Evolutionary conservation across 164 flowering plant species (phyloP), one percentile per base, ranked within the genome.

Genomic region (Chimonanthus salicifolius): DNA sequence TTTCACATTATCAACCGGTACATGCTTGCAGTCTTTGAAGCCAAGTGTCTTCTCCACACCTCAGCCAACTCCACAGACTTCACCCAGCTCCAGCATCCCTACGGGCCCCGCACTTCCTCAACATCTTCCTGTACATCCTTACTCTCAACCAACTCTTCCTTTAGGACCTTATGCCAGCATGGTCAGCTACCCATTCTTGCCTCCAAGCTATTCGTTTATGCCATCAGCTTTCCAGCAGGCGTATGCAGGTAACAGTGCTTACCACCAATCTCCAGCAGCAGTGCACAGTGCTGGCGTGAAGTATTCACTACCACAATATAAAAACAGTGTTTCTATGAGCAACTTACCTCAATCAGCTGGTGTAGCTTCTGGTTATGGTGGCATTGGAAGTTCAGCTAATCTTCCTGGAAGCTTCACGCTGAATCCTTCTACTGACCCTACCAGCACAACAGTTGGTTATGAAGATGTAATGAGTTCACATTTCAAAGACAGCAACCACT

Each of bases 151-250:
- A 20, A 75, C 87, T 65, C 92, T 95, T 79, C 97, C 97, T 70
- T 71, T 92, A 84, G 97, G 93, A 21, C 97, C 84, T 69, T 94
- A 83, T 77, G 80, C 92, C n/a, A 93, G 88, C 81, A 93, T 95
- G 98, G 82, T 93, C 58, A 78, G 94, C 70, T 94, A 89, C 76
- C 92, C 96, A n/a, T 88, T 85, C 78, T 64, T 89, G 76, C 91
- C 94, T 46, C 98, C 86, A 84, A 93, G 88, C 83, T 93, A 91
- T 76, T 66, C 92, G 21, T 93, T 93, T 68, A 75, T 93, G 87
- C 97, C 99, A 5, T 86, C 93, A 65, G 95, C 90, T 68, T 94
- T 86, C 80, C 97, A 88, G 84, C 98, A 92, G 78, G 80, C 94
- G 64, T 88, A 91, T 81, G 87, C 92, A 51, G 97, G 92, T 60